Percentiles rank a stretch among this genome's conserved stretches.
phyloP scores from a whole-genome alignment of 2,329 filamentous ascomycete species.

The Westerdykella ornata region DNA sequence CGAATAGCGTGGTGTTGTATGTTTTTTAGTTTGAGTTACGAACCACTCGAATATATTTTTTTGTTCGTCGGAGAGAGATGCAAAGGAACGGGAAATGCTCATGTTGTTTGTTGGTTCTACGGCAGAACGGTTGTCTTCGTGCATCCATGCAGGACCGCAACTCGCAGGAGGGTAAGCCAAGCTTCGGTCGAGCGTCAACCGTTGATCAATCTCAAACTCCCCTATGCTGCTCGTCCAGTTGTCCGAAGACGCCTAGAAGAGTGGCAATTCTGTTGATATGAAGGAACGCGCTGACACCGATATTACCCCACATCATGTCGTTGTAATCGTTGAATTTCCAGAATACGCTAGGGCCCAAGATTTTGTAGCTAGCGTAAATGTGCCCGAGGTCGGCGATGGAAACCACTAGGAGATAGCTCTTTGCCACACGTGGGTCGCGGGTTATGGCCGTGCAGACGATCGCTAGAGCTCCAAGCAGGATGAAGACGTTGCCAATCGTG shows the following conservation, averaged over 20 bases:
- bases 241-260: constrained; percentile 19
- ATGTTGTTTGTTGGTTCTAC: no score
- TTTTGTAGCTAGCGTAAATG: constrained; percentile 18
- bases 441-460: constrained; percentile 21
- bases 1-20: no score
- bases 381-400: constrained; percentile 21
- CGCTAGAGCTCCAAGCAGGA: constrained; percentile 17
- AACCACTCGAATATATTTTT: no score
- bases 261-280: constrained; percentile 18
- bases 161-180: no score
- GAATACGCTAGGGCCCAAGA: constrained; percentile 18
- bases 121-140: no score
- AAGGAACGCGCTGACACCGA: constrained; percentile 19
- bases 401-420: constrained; percentile 17
- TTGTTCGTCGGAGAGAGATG: no score
- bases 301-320: constrained; percentile 21
- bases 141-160: no score
- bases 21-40: no score
- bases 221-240: constrained; percentile 7
- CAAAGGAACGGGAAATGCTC: no score
- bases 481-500: constrained; percentile 19
- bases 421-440: constrained; percentile 18
- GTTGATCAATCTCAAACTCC: no score
- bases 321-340: constrained; percentile 14
- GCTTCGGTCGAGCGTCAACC: no score